Conservation (phyloP, 2,329 filamentous ascomycete species). For the Colletotrichum zoysiae region DNA sequence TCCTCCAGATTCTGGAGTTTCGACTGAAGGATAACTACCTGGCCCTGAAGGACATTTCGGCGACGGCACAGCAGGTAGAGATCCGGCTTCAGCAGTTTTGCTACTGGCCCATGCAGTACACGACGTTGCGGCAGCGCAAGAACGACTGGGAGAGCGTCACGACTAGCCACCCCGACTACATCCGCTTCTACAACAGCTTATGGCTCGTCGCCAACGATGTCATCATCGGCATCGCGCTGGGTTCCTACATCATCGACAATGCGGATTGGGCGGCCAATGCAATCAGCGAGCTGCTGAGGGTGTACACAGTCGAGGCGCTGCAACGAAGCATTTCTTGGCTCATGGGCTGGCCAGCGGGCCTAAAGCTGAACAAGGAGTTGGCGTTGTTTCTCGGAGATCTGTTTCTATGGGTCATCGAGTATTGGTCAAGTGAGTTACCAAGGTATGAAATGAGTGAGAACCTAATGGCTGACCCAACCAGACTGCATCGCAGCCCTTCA, state of each 20-base stretch:
- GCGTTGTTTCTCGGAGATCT: slow-evolving; percentile 94
- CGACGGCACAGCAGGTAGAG: slow-evolving; percentile 96
- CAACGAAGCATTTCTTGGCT: slow-evolving; percentile 93
- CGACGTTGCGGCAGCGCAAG: slow-evolving; percentile 89
- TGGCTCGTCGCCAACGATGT: slow-evolving; percentile 99
- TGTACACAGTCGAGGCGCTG: slow-evolving; percentile 89
- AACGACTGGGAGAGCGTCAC: slow-evolving; percentile 96
- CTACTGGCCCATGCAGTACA: slow-evolving; percentile 98
- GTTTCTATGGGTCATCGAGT: slow-evolving; percentile 98
- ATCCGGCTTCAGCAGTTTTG: slow-evolving; percentile 98
- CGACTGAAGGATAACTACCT: slow-evolving; percentile 81
- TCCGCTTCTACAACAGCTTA: slow-evolving; percentile 97
- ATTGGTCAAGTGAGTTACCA: slow-evolving; percentile 83
- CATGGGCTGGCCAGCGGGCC: slow-evolving; percentile 93
- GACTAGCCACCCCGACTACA: slow-evolving; percentile 96
- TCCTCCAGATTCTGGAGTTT: slow-evolving; percentile 88
- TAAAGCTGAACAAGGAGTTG: slow-evolving; percentile 95
- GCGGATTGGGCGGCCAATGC: slow-evolving; percentile 84
- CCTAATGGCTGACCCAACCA: slow-evolving; percentile 51
- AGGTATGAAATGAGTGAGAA: background rate
- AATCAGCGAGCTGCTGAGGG: slow-evolving; percentile 80
- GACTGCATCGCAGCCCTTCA: slow-evolving; percentile 82
- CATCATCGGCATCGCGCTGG: slow-evolving; percentile 96
- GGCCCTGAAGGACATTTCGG: slow-evolving; percentile 94
- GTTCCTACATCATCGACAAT: slow-evolving; percentile 97